Conservation (phyloP, 2,329 filamentous ascomycete genomes). For the Penicillium sp. region DNA sequence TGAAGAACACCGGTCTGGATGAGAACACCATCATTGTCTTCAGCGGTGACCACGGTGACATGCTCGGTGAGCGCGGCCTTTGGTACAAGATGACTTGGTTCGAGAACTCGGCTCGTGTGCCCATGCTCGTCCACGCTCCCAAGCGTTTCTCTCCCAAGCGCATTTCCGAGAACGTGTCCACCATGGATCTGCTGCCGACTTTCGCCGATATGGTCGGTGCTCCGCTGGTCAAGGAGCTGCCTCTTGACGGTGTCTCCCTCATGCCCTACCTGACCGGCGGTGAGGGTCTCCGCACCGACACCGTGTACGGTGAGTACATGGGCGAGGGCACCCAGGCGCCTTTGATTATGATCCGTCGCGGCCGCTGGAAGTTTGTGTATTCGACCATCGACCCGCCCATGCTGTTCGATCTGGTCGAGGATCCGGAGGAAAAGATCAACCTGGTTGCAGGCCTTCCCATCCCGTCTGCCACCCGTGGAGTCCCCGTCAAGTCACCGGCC, state of each 20-base stretch:
- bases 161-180: constrained; percentile 79
- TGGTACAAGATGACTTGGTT: constrained; percentile 99
- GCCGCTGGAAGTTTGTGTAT: constrained; percentile 83
- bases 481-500: constrained; percentile 38
- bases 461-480: constrained; percentile 26
- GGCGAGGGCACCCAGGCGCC: constrained; percentile 86
- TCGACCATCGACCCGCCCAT: constrained; percentile 79
- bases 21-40: constrained; percentile 89
- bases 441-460: constrained; percentile 43
- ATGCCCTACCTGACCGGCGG: constrained; percentile 65
- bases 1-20: constrained; percentile 72
- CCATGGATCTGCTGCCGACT: constrained; percentile 83
- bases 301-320: constrained; percentile 91
- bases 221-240: constrained; percentile 63
- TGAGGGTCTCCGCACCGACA: constrained; percentile 60
- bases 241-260: constrained; percentile 78
- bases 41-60: constrained; percentile 89
- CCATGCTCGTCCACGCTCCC: constrained; percentile 78
- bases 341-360: constrained; percentile 88
- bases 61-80: constrained; percentile 84
- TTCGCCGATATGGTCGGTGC: constrained; percentile 76
- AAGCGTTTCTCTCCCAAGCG: constrained; percentile 68
- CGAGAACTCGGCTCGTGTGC: constrained; percentile 83
- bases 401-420: constrained; percentile 70
- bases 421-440: constrained; percentile 74